Base-by-base conservation (phyloP, 202 grass and related monocot genomes). In the Setaria italica region DNA sequence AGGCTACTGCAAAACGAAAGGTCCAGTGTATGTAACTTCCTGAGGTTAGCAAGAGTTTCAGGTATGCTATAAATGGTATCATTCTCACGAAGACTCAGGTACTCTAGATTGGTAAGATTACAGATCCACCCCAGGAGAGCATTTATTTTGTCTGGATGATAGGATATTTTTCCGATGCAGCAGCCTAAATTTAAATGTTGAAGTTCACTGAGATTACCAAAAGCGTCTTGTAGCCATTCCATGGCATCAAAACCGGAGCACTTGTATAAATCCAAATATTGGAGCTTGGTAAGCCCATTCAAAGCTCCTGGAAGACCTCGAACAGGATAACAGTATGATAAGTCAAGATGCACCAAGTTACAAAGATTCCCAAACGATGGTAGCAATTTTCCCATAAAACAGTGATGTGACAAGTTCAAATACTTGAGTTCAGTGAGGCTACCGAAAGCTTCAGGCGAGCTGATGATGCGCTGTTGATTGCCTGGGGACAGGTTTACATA, bases 271-370 rank as follows among this genome's bases (percentile, higher is more conserved):
- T 84, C 54, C 71, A 82, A 60, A 72, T 82, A 48, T 81, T 57
- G 32, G 9, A 81, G 79, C 8, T 70, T 81, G 20, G 20, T 81
- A 56, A 57, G 50, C 49, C 54, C 16, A 35, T 2, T 14, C 16
- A 62, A 35, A 46, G 9, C 16, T 56, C 20, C 37, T 13, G 49
- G 9, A 19, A 76, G 3, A 57, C 3, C n/a, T 15, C 13, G 0
- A 33, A 76, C 5, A 1, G 1, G 2, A 46, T 0, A 0, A 2
- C 72, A 77, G 0, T 6, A 0, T 14, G 82, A 77, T n/a, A 85
- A 85, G 67, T 85, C 62, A 3, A 85, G 62, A 56, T 85, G 16
- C 2, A 67, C 15, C 21, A 85, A n/a, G 42, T 14, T 46, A n/a
- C 2, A 17, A 4, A 85, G 82, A 11, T 47, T 77, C 3, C 25